Evolutionary conservation across 148 eudicot genomes (phyloP).

Genomic region (Rhododendron simsii): DNA sequence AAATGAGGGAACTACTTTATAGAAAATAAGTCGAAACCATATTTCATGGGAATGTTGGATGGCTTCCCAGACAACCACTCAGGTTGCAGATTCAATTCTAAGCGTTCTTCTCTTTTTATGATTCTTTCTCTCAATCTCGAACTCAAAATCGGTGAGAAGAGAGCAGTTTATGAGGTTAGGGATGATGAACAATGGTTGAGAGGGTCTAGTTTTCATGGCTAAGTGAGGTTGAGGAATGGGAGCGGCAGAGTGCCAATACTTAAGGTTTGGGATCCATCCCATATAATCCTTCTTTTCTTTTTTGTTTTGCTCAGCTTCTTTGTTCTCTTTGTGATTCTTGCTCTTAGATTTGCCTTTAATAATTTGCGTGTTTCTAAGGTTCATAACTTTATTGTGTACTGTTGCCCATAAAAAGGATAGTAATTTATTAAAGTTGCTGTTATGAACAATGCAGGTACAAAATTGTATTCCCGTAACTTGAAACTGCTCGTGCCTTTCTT

Average conservation of each 20-base stretch:
- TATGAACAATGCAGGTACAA: slow-evolving; percentile 52
- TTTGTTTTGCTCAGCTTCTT: background rate
- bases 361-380: background rate
- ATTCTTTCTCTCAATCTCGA: background rate
- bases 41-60: background rate
- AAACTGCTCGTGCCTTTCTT: slow-evolving; percentile 89
- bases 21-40: background rate
- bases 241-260: background rate
- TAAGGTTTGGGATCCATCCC: background rate
- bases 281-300: background rate
- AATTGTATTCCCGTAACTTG: slow-evolving; percentile 80
- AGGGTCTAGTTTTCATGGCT: background rate
- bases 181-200: background rate
- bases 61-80: background rate
- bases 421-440: background rate
- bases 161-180: background rate
- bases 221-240: background rate
- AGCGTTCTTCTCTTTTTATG: background rate
- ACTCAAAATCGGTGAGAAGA: background rate
- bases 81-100: background rate
- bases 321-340: background rate
- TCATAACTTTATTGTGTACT: background rate
- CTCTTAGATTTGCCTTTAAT: background rate
- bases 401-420: background rate
- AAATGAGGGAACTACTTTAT: background rate